A percentile compares a stretch with the other conserved stretches of the same genome.
Conservation (phyloP, 2,329 filamentous ascomycete species). For the Talaromyces rugulosus region DNA sequence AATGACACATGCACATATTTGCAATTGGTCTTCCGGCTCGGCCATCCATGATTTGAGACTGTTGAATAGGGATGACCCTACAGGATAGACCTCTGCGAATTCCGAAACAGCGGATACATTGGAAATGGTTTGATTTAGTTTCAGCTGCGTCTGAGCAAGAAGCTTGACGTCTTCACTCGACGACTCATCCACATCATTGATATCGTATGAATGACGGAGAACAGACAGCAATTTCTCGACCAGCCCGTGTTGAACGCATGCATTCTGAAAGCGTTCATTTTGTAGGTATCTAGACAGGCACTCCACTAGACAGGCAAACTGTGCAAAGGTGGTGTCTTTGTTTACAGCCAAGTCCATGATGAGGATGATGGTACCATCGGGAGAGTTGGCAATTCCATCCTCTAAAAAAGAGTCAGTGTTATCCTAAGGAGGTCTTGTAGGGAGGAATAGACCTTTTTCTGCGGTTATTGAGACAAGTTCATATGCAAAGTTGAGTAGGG, state of each 20-base stretch:
- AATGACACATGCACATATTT: constrained; percentile 44
- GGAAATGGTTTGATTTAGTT: constrained; percentile 37
- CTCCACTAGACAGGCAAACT: constrained; percentile 29
- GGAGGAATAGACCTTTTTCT: constrained; percentile 31
- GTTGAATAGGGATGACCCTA: constrained; percentile 32
- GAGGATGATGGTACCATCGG: constrained; percentile 31
- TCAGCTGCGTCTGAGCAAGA: constrained; percentile 32
- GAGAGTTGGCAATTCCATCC: constrained; percentile 29
- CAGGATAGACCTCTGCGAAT: constrained; percentile 36
- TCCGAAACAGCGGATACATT: constrained; percentile 36
- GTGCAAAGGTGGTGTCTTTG: constrained; percentile 22
- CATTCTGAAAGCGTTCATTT: constrained; percentile 34
- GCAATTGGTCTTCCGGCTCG: constrained; percentile 38
- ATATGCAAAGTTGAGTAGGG: constrained; percentile 33
- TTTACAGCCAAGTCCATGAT: constrained; percentile 30
- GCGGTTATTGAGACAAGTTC: constrained; percentile 37
- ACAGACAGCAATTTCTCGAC: constrained; percentile 31
- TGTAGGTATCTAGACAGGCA: constrained; percentile 32
- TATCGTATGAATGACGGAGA: constrained; percentile 27
- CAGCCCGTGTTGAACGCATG: constrained; percentile 29
- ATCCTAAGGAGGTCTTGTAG: constrained; percentile 3
- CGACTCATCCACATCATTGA: constrained; percentile 20
- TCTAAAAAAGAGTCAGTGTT: constrained; percentile 19
- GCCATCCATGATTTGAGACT: constrained; percentile 38
- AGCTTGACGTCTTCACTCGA: constrained; percentile 31